Evolutionary conservation across 495 filamentous ascomycete genomes (phyloP), one percentile per base, ranked within the genome.

Genomic region (Penicillium verhagenii): DNA sequence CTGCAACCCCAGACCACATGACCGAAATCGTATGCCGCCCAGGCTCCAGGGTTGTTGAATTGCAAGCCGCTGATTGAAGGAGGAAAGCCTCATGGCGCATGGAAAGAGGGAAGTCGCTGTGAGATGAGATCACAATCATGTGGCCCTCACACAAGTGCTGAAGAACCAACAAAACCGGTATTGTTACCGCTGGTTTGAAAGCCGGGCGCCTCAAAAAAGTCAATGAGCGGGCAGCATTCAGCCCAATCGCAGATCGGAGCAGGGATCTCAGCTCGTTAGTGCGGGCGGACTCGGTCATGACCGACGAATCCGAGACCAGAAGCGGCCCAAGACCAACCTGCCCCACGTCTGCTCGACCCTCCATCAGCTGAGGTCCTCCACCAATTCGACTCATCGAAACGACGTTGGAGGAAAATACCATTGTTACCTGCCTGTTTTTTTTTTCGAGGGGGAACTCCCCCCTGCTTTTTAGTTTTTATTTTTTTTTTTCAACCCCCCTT

Each of bases 171-270:
- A 23, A 25, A 28, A 50, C 49, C 25, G 45, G 52, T 48, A 49
- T 31, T 42, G 37, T 25, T 40, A 49, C 26, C 39, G 28, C 18
- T 31, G 25, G 38, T 24, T 16, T 43, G 21, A 14, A 16, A 45
- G 47, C 43, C 51, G 50, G 62, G 63, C 65, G 57, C 59, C 57
- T 56, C 47, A 39, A 61, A 63, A 61, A 67, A 60, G 58, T 64
- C 53, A 49, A 60, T 35, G 52, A 51, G 45, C 53, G 57, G 51
- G 47, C 57, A 50, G 49, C 44, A 59, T 39, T 63, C 63, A 62
- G 64, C 59, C 65, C 65, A 68, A 68, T 68, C 33, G 59, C 52
- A 54, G 65, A 66, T 66, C 65, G 48, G 14, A 68, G 44, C 65
- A 60, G 62, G 65, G 59, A 68, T 68, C 59, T 68, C 63, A 59